phyloP scores from a whole-genome alignment of 495 filamentous ascomycete species.

The Aspergillus mulundensis region DNA sequence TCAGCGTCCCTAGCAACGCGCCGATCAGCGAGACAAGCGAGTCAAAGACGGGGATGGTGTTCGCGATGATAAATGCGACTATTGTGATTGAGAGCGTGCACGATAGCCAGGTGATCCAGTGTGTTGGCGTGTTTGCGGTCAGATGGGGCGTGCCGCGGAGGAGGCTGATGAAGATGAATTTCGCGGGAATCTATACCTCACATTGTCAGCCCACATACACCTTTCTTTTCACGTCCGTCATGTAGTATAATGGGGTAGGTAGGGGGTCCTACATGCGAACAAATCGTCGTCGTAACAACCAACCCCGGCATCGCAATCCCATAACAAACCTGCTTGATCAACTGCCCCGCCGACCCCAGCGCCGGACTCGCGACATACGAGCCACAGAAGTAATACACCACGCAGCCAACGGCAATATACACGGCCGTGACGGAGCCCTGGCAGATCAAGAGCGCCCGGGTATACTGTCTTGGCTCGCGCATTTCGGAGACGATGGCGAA shows the following conservation, averaged over 20 bases:
- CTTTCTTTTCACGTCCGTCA: too few species aligned
- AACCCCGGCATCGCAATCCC: conserved; percentile 62
- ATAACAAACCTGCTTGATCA: conserved; percentile 64
- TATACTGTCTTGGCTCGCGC: conserved; percentile 57
- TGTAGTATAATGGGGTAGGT: too few species aligned
- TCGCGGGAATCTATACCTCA: conserved; percentile 35
- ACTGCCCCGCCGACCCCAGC: conserved; percentile 56
- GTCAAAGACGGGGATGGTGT: conserved; percentile 65
- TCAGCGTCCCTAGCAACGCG: conserved; percentile 49
- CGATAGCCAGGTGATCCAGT: conserved; percentile 55
- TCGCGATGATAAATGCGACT: conserved; percentile 62
- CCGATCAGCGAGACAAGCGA: conserved; percentile 57
- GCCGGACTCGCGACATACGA: conserved; percentile 60
- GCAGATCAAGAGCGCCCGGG: conserved; percentile 42
- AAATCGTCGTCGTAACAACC: conserved; percentile 22
- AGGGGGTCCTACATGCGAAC: conserved; percentile 36
- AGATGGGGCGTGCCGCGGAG: conserved; percentile 49
- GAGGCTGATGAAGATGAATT: conserved; percentile 58
- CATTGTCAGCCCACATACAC: conserved; percentile 21
- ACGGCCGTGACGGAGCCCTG: too few species aligned
- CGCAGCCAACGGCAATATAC: not conserved
- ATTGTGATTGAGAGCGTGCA: conserved; percentile 53
- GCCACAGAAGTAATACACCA: conserved; percentile 69
- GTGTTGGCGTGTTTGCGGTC: conserved; percentile 50
- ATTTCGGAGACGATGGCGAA: conserved; percentile 71